A percentile compares a stretch with the other conserved stretches of the same genome.
Evolutionary conservation across 1,284 basidiomycete genomes (phyloP).

Genomic region (Ceratobasidium theobromae): DNA sequence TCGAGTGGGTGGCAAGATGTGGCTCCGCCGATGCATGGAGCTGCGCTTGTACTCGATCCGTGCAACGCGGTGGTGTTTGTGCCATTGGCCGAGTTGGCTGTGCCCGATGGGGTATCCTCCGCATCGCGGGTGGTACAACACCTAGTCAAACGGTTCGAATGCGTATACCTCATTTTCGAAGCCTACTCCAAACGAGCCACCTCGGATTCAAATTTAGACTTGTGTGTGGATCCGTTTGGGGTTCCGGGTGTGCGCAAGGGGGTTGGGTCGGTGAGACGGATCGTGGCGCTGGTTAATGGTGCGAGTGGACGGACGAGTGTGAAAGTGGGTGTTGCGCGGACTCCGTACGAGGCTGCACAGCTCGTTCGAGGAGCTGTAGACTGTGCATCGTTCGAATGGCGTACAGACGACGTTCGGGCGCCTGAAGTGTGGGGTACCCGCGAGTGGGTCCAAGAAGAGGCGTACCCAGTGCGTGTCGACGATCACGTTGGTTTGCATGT

Average conservation of each 20-base stretch:
- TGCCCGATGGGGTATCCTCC: conserved; percentile 8
- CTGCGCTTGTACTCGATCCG: conserved; percentile 8
- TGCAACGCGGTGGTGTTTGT: conserved; percentile 1
- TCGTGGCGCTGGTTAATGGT: not conserved
- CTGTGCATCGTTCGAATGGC: not conserved
- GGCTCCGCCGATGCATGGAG: conserved; percentile 4
- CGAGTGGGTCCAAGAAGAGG: conserved; percentile 17
- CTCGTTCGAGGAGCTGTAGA: conserved; percentile 14
- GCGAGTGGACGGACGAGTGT: not conserved
- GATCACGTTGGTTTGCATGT: not conserved
- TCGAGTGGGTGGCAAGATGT: conserved; percentile 5
- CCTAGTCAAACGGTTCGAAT: conserved; percentile 6
- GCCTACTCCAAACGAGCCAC: conserved; percentile 7
- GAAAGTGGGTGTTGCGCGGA: conserved; percentile 4
- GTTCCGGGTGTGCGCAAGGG: not conserved
- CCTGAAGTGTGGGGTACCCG: conserved; percentile 24
- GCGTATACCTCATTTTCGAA: not conserved
- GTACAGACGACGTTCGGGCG: not conserved
- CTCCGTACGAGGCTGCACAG: not conserved
- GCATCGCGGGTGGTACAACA: conserved; percentile 1
- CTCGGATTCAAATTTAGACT: too few relatives aligned
- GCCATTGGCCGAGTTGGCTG: conserved; percentile 7
- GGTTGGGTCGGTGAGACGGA: not conserved
- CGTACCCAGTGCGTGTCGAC: not conserved
- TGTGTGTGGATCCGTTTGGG: conserved; percentile 20